Evolutionary conservation across 2,329 filamentous ascomycete genomes (phyloP).

Genomic region (Microdochium nivale): DNA sequence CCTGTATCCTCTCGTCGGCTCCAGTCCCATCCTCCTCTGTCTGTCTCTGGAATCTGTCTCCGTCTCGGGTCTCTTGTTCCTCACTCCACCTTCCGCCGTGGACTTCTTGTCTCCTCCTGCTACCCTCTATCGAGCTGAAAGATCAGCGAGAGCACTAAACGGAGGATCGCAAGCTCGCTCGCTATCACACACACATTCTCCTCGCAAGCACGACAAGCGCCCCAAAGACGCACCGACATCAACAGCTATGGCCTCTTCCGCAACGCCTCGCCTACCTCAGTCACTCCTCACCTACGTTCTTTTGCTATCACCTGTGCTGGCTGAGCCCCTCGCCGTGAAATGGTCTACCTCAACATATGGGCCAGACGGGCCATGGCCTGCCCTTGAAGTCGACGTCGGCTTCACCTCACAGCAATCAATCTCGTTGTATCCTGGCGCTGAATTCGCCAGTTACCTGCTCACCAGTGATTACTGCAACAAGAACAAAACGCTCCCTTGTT

Average conservation of each 20-base stretch:
- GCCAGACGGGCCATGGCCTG: slow-evolving; percentile 25
- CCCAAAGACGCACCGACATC: slow-evolving; percentile 8
- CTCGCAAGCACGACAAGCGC: slow-evolving; percentile 1
- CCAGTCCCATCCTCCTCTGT: neutral
- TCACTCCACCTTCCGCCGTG: neutral
- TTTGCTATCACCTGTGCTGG: slow-evolving; percentile 7
- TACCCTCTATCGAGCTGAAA: neutral
- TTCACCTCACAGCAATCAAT: slow-evolving; percentile 9
- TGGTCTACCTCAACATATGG: slow-evolving; percentile 19
- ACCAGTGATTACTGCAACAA: slow-evolving; percentile 17
- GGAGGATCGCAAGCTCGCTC: neutral
- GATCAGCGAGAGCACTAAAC: neutral
- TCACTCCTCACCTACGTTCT: slow-evolving; percentile 14
- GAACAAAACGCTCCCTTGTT: slow-evolving; percentile 13
- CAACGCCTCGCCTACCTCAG: slow-evolving; percentile 9
- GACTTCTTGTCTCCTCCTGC: neutral
- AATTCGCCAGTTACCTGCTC: slow-evolving; percentile 17
- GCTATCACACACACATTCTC: neutral
- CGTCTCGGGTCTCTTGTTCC: neutral
- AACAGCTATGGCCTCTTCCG: slow-evolving; percentile 11
- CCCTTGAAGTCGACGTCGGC: slow-evolving; percentile 16
- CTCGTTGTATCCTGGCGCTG: slow-evolving; percentile 18
- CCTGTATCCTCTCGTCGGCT: neutral
- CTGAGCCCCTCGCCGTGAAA: slow-evolving; percentile 12
- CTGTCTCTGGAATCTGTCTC: no score